Conservation (phyloP, 208 protist genomes). For the Phytomonas sp. region DNA sequence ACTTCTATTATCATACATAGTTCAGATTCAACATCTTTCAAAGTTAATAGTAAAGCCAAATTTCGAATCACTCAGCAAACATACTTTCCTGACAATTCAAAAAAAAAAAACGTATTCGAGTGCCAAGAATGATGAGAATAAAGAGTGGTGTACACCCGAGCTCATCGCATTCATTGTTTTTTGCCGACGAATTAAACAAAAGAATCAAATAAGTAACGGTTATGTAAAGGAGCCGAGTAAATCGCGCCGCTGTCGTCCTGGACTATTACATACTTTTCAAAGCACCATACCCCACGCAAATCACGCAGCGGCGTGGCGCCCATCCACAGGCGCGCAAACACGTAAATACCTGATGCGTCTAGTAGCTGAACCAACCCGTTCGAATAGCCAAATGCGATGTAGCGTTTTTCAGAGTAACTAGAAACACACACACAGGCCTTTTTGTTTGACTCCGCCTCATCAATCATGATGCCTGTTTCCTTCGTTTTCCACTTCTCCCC, state of each 20-base stretch:
- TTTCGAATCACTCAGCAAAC: background rate
- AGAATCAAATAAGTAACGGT: background rate
- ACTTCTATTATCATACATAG: background rate
- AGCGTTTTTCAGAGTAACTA: conserved; percentile 13
- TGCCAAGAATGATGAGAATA: background rate
- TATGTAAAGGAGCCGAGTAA: conserved; percentile 3
- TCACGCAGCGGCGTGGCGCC: conserved; percentile 2
- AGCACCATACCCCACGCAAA: conserved; percentile 14
- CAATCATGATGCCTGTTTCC: background rate
- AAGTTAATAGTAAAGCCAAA: background rate
- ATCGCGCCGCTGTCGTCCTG: conserved; percentile 1
- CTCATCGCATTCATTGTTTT: background rate
- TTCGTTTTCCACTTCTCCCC: background rate
- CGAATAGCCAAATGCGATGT: conserved; percentile 37
- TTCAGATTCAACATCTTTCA: background rate
- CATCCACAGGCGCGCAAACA: conserved; percentile 49
- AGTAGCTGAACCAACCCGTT: conserved; percentile 74
- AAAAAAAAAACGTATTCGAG: background rate
- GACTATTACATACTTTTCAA: conserved; percentile 14
- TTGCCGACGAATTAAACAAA: conserved; percentile 4
- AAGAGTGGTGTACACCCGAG: background rate
- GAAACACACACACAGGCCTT: conserved; percentile 16
- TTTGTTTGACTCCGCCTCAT: background rate
- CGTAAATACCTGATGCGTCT: conserved; percentile 47
- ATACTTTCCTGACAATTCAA: background rate